These are phyloP conservation scores for Eucalyptus microcorys DNA, from an alignment of 345 rosid genomes.

Conservation along the genomic window DNA sequence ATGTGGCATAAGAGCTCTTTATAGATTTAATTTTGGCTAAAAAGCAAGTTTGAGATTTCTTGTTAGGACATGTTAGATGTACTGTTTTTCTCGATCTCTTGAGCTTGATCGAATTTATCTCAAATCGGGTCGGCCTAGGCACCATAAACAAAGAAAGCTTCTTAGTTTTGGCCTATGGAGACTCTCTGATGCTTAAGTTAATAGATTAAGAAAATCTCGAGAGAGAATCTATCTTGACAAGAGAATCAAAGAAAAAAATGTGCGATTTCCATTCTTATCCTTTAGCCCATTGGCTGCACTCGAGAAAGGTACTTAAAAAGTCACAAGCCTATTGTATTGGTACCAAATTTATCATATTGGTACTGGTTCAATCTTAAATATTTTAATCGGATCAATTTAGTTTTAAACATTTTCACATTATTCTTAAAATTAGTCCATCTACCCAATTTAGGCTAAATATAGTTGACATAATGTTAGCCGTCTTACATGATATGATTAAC, in stretches of 20 bases:
- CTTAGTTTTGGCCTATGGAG: neutral
- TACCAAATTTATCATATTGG: no score
- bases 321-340: no score
- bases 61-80: neutral
- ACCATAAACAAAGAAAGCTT: neutral
- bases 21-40: neutral
- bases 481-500: accelerated
- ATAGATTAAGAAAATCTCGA: no score
- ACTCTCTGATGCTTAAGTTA: neutral
- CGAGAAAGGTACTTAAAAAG: no score
- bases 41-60: neutral
- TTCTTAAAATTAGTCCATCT: no score
- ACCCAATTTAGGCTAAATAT: no score
- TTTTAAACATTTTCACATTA: no score
- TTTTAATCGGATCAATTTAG: no score
- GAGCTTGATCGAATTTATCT: neutral
- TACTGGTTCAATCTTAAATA: accelerated
- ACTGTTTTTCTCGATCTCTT: neutral
- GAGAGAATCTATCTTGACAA: no score
- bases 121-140: neutral
- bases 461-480: no score
- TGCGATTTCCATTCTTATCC: neutral
- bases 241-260: neutral
- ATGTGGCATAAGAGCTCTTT: neutral
- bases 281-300: neutral